Conservation (phyloP, 176 grass and related monocot genomes). For the Zea luxurians region DNA sequence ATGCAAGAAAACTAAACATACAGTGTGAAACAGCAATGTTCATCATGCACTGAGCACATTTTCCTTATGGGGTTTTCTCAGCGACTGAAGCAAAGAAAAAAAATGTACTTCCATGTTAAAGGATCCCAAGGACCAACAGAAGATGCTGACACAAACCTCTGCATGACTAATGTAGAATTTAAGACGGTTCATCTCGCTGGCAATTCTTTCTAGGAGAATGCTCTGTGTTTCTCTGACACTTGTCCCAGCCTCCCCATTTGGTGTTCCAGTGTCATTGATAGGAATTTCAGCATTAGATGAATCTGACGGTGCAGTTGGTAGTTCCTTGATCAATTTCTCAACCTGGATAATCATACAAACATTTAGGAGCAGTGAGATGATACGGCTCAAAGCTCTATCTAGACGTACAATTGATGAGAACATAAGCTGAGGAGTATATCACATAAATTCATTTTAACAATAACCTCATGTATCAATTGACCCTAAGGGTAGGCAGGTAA, state of each 20-base stretch:
- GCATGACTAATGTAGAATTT: conserved; percentile 92
- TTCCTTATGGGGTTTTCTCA: not conserved
- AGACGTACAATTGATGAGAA: not conserved
- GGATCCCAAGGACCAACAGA: not conserved
- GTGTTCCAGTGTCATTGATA: conserved; percentile 20
- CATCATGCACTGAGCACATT: not conserved
- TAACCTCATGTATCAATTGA: not conserved
- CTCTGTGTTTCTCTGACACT: conserved; percentile 83
- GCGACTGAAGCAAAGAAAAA: not conserved
- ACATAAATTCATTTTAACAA: not conserved
- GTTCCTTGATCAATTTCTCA: conserved; percentile 96
- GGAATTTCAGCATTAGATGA: conserved; percentile 28
- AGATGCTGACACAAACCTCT: conserved; percentile 54
- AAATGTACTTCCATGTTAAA: not conserved
- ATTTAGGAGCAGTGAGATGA: not conserved
- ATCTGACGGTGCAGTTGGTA: conserved; percentile 66
- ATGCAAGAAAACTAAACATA: not conserved
- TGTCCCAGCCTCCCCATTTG: conserved; percentile 52
- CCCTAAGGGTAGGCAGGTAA: too few relatives aligned
- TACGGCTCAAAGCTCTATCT: not conserved
- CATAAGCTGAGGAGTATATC: not conserved
- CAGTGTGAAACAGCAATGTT: not conserved
- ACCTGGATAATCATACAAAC: conserved; percentile 51
- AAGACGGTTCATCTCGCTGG: conserved; percentile 94
- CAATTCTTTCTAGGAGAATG: conserved; percentile 95